Base-by-base conservation (phyloP, 805 yeast genomes). In the Komagataella pseudopastoris region DNA sequence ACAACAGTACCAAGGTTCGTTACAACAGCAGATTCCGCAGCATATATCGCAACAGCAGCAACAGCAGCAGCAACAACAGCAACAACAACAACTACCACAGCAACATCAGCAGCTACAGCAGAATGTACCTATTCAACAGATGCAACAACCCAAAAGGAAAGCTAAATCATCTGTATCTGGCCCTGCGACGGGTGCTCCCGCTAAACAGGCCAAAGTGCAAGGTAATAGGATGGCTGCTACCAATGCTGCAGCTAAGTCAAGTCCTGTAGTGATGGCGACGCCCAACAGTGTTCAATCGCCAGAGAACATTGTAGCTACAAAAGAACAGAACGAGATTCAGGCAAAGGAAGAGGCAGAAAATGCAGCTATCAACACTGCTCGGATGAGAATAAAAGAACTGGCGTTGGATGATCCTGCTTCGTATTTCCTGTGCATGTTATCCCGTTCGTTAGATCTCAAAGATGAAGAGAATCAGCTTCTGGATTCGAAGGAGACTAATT, bases 361-460 rank as follows among this genome's bases (percentile, higher is more conserved):
- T 43, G 59, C 54, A 6, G 52, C 49, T 4, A 54, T 65, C 20
- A 81, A 76, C 56, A 60, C 67, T 12, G 72, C 71, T 54, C 63
- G 75, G 54, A 67, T 66, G 48, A 71, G 65, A 53, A 63, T 83
- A 51, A 66, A 78, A 47, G 78, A 72, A 50, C 65, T 78, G 46
- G 72, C 75, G 1, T 61, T 61, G 50, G 53, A 61, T 20, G 77
- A 78, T 57, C 77, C 81, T 0, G 70, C 72, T 47, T 63, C 65
- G 50, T 78, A 75, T 59, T 74, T 78, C 56, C 66, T 71, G 48
- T 75, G 80, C 0, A 73, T 80, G 1, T 64, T 78, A 51, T 71
- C 78, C 6, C 77, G 78, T 59, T 63, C 75, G 44, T 64, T 78
- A 53, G 77, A 72, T 46, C 57, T 78, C 23, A 71, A 71, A 6